Base-by-base conservation (phyloP, 169 alveolate genomes). In the Eimeria praecox region DNA sequence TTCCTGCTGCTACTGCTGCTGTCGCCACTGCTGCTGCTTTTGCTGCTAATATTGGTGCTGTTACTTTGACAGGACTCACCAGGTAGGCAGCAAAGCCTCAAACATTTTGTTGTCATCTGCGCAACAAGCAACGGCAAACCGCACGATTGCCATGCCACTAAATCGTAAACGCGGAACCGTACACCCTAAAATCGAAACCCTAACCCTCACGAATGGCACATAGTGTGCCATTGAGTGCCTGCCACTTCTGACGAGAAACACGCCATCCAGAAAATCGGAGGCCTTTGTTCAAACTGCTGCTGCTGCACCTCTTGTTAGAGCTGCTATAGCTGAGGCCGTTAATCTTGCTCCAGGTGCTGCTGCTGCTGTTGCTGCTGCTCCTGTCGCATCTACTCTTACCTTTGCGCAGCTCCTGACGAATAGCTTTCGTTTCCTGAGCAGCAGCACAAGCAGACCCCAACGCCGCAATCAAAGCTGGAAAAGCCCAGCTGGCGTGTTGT, bases 31-130 rank as follows among this genome's bases (percentile, higher is more conserved):
- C 27, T 27, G 62, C 62, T 24, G 88, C 27, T 30, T 10, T 44
- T 54, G 42, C 62, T 18, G 82, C 93, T 22, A 9, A 3, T 30
- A 27, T 16, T 86, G 80, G 66, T 54, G 93, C 30, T 24, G 93
- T 16, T 30, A 40, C 93, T 62, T 35, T 30, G 27, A 49, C 64
- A 59, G 44, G 82, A 6, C 93, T 35, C 62, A 86, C 93, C 93
- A 86, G 62, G 93, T 86, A 24, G 93, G 93, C 40, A 86, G 64
- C 64, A 86, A 42, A 24, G 93, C 82, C 33, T 86, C 93, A 62
- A 86, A 86, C 82, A 86, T 86, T 49, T 27, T 86, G 59, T 35
- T 86, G 69, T 86, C 93, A 35, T 54, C 80, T 86, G 42, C 59
- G 42, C 64, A n/a, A 62, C 40, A 62, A 27, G 82, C 44, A 59